Percentiles rank a stretch among this genome's conserved stretches.
phyloP scores from a whole-genome alignment of 306 rosid species.

The Acmispon strigosus region DNA sequence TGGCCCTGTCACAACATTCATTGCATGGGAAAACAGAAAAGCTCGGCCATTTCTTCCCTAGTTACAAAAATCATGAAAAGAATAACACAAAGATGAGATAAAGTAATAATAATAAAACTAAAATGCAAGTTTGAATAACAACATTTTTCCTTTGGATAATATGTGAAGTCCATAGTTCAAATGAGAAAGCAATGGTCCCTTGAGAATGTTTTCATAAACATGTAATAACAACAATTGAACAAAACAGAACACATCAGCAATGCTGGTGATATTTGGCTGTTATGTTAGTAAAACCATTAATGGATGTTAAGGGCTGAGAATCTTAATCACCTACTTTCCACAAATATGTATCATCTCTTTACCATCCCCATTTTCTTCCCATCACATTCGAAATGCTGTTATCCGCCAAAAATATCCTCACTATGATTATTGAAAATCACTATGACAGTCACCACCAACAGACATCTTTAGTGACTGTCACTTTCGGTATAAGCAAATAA shows the following conservation, averaged over 20 bases:
- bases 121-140: neutral
- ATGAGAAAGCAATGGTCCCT: constrained; percentile 2
- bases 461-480: neutral
- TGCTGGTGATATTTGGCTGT: neutral
- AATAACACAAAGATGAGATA: constrained; percentile 19
- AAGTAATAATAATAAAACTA: constrained; percentile 7
- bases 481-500: neutral
- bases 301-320: neutral
- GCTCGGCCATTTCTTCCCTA: constrained; percentile 95
- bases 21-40: constrained; percentile 92
- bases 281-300: neutral
- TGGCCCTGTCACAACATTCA: constrained; percentile 75
- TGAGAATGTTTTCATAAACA: neutral
- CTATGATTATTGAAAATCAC: neutral
- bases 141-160: neutral
- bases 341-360: neutral
- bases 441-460: neutral
- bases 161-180: neutral
- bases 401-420: constrained; percentile 12
- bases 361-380: constrained; percentile 2
- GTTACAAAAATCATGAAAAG: constrained; percentile 19
- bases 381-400: neutral
- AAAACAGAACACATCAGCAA: neutral
- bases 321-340: neutral
- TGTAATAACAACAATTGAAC: neutral